Conservation (phyloP, 2,329 filamentous ascomycete species). For the Hypoxylon sp. region DNA sequence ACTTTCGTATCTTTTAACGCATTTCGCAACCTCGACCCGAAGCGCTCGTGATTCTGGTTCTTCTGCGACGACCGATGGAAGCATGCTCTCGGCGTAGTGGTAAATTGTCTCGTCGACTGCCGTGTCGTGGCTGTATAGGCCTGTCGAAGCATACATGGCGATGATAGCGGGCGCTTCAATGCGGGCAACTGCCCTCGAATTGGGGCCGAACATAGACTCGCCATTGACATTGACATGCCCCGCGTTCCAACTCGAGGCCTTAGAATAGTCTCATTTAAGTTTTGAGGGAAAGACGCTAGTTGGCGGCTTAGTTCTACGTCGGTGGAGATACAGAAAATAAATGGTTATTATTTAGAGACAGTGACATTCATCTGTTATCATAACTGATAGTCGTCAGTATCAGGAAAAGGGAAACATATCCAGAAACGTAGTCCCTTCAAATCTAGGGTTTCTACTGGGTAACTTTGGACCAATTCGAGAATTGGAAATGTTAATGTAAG, state of each 20-base stretch:
- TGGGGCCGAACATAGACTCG: conserved; percentile 42
- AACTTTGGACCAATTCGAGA: conserved; percentile 16
- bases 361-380: conserved; percentile 23
- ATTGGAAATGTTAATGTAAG: conserved; percentile 18
- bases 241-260: conserved; percentile 5
- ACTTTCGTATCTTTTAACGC: conserved; percentile 70
- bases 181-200: conserved; percentile 42
- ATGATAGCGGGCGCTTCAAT: conserved; percentile 32
- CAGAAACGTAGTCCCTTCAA: not conserved
- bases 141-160: conserved; percentile 44
- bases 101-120: conserved; percentile 44
- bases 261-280: conserved; percentile 30
- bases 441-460: conserved; percentile 2
- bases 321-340: conserved; percentile 15
- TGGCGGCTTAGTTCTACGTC: conserved; percentile 26
- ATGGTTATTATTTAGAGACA: conserved; percentile 3
- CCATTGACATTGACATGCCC: conserved; percentile 49
- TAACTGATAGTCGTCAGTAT: conserved; percentile 1
- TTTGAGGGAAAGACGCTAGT: conserved; percentile 20
- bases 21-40: conserved; percentile 66
- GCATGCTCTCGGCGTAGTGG: conserved; percentile 53
- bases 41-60: conserved; percentile 58
- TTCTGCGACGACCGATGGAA: conserved; percentile 63
- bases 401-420: conserved; percentile 1
- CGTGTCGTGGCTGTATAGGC: conserved; percentile 42